Evolutionary conservation across 768 basidiomycete species (phyloP), one percentile per base, ranked within the genome.

Genomic region (Hygrocybe punicea): DNA sequence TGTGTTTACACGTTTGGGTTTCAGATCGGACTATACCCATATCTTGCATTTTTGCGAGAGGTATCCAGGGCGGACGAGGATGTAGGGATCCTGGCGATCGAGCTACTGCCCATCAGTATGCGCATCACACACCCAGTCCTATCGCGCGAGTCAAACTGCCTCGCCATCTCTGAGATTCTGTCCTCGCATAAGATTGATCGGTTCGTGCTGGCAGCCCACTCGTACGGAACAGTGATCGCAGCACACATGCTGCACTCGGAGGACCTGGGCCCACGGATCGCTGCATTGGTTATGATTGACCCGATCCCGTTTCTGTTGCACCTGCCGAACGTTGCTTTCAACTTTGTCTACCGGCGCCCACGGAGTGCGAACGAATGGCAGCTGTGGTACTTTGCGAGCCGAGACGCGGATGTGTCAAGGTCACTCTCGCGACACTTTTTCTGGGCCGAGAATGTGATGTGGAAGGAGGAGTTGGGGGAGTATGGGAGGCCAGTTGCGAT

Each of bases 251-350:
- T 85, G 17, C 81, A 73, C 48, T 71, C 76, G 37, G 60, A 66
- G 6, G 57, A 65, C 11, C 65, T 73, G 11, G 69, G 53, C 9
- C 60, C 29, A 68, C 69, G 75, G 40, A 70, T 87, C 58, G 65
- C 74, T 1, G 73, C 78, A 17, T 67, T 71, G 24, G 67, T 86
- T 24, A 72, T 88, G 46, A 71, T 86, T 45, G 86, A 87, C 68
- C 86, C 85, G 2, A 83, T 87, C 36, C 83, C 85, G 0, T 76
- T 88, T 59, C 70, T 87, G 2, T 74, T 87, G 6, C 84, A 86
- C 68, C 76, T 81, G 40, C 82, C 86, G 5, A 62, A 77, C n/a
- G 79, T 86, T 44, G 83, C 84, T 17, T 79, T 77, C 65, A 86
- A 86, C 65, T 87, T 88, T 57, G 72, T 88, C 37, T 86, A 87